Conservation (phyloP, 805 yeast species). For the Candida loeiensis region DNA sequence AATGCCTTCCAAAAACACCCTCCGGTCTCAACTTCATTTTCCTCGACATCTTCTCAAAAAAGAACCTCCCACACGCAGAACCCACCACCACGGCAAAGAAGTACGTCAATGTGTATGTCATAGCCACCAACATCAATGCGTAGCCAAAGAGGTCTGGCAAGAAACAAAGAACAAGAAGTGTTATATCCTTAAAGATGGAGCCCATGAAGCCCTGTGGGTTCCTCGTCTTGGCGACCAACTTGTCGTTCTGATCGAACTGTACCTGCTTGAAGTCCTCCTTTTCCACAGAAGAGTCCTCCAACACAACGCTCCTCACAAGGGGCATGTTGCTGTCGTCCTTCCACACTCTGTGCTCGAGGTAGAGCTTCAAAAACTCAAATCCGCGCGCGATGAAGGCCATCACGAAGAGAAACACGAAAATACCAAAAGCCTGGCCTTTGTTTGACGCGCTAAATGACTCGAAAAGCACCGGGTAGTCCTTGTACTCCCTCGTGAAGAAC, state of each 20-base stretch:
- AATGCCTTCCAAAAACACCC: slow-evolving; percentile 4
- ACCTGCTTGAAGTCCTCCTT: slow-evolving; percentile 7
- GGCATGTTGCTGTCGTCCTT: slow-evolving; percentile 34
- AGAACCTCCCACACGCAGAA: slow-evolving; percentile 64
- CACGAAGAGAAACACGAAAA: slow-evolving; percentile 58
- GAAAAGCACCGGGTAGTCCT: slow-evolving; percentile 62
- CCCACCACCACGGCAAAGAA: slow-evolving; percentile 75
- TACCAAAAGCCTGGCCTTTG: slow-evolving; percentile 69
- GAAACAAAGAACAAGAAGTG: slow-evolving; percentile 55
- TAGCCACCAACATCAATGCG: slow-evolving; percentile 74
- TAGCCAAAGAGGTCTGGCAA: slow-evolving; percentile 64
- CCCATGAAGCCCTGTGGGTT: slow-evolving; percentile 8
- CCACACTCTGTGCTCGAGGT: slow-evolving; percentile 67
- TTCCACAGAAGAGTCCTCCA: background rate
- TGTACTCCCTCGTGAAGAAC: slow-evolving; percentile 50
- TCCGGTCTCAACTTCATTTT: slow-evolving; percentile 1
- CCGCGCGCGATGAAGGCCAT: slow-evolving; percentile 60
- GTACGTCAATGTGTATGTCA: slow-evolving; percentile 64
- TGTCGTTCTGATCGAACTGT: slow-evolving; percentile 5
- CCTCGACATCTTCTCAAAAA: slow-evolving; percentile 42
- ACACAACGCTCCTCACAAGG: slow-evolving; percentile 2
- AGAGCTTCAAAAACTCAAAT: slow-evolving; percentile 54
- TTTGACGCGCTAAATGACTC: slow-evolving; percentile 47
- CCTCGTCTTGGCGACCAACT: background rate
- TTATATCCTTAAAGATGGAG: slow-evolving; percentile 44